Percentiles rank a stretch among this genome's conserved stretches.
Conservation (phyloP, 1,284 basidiomycete genomes). For the Leccinum pachyderme region DNA sequence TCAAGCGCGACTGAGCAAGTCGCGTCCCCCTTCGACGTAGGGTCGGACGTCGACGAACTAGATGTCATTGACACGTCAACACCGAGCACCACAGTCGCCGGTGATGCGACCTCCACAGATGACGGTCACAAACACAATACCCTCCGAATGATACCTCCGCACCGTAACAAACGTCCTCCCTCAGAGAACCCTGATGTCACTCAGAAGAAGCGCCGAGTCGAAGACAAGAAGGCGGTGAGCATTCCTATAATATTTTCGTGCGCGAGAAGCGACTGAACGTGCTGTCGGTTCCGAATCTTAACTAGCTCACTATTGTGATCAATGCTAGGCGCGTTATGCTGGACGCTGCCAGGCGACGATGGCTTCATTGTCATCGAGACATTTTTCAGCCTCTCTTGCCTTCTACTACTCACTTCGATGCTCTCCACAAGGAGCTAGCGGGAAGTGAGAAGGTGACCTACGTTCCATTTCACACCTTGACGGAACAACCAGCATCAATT, state of each 20-base stretch:
- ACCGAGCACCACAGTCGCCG: slow-evolving; percentile 30
- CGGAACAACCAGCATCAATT: slow-evolving; percentile 46
- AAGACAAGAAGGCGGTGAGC: slow-evolving; percentile 41
- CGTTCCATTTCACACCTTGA: slow-evolving; percentile 39
- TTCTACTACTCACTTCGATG: slow-evolving; percentile 34
- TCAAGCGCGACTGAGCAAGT: not conserved
- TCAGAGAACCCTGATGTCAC: not conserved
- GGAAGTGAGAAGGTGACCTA: slow-evolving; percentile 25
- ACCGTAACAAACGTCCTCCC: slow-evolving; percentile 20
- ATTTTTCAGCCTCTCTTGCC: slow-evolving; percentile 45
- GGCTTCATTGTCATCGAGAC: slow-evolving; percentile 39
- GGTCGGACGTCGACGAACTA: slow-evolving; percentile 27
- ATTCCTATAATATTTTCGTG: not conserved
- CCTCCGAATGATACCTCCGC: slow-evolving; percentile 12
- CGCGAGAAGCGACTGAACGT: not conserved
- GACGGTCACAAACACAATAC: not conserved
- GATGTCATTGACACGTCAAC: slow-evolving; percentile 31
- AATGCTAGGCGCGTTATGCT: slow-evolving; percentile 34
- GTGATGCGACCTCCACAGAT: slow-evolving; percentile 29
- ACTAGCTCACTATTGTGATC: slow-evolving; percentile 40
- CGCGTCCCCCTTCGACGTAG: slow-evolving; percentile 8
- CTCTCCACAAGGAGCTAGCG: slow-evolving; percentile 25
- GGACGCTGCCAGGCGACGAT: slow-evolving; percentile 39
- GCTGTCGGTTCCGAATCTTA: not conserved
- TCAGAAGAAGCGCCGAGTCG: slow-evolving; percentile 36